phyloP scores from a whole-genome alignment of 1,139 yeast genomes.

The Pichia sp. region DNA sequence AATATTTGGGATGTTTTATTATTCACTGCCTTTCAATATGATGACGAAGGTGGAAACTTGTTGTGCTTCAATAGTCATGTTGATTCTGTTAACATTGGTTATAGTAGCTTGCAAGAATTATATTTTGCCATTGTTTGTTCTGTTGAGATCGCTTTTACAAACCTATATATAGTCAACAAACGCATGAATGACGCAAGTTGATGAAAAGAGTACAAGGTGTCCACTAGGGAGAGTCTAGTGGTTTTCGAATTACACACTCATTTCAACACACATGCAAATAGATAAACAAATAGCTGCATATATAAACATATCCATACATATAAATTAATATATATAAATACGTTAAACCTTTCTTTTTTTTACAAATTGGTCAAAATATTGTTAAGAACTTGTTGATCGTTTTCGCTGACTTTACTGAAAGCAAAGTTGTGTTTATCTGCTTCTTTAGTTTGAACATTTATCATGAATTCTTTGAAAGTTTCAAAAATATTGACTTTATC shows the following conservation, averaged over 20 bases:
- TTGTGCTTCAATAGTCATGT: neutral
- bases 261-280: too few relatives aligned
- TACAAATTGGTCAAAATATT: slow-evolving; percentile 7
- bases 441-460: slow-evolving; percentile 29
- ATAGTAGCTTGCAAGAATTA: slow-evolving; percentile 8
- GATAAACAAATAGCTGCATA: too few relatives aligned
- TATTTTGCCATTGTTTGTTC: slow-evolving; percentile 5
- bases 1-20: slow-evolving; percentile 4
- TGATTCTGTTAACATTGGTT: neutral
- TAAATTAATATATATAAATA: too few relatives aligned
- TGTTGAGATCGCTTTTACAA: slow-evolving; percentile 1
- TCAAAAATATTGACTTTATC: slow-evolving; percentile 63
- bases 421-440: slow-evolving; percentile 24
- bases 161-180: too few relatives aligned
- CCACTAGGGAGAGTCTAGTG: too few relatives aligned
- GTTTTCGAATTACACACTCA: too few relatives aligned
- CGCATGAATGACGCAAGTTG: too few relatives aligned
- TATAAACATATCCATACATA: too few relatives aligned
- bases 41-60: slow-evolving; percentile 6
- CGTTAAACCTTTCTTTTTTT: neutral
- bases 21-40: slow-evolving; percentile 1
- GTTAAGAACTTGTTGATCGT: slow-evolving; percentile 4
- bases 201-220: too few relatives aligned
- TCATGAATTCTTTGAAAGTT: slow-evolving; percentile 37
- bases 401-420: slow-evolving; percentile 6